A percentile compares a stretch with the other conserved stretches of the same genome.
Conservation (phyloP, 306 rosid genomes). For the Corylus heterophylla region DNA sequence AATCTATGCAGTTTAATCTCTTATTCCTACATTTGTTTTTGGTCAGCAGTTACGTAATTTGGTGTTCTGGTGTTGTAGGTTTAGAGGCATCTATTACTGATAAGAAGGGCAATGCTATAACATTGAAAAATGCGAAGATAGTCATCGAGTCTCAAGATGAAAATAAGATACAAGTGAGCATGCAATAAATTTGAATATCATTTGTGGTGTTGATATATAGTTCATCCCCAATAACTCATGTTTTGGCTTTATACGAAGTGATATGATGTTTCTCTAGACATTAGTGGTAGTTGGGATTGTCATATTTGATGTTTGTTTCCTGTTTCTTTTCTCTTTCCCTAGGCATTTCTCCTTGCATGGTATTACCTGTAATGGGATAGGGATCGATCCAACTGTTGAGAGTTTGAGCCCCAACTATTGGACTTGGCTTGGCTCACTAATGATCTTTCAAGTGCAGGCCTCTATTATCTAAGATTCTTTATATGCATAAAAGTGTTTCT, state of each 20-base stretch:
- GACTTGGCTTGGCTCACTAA: not conserved
- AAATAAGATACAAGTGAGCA: slow-evolving; percentile 64
- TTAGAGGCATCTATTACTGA: slow-evolving; percentile 70
- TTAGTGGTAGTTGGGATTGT: not conserved
- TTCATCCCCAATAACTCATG: not conserved
- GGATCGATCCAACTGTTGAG: not conserved
- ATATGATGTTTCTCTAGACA: not conserved
- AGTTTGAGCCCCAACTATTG: not conserved
- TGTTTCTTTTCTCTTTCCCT: not conserved
- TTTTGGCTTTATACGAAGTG: slow-evolving; percentile 16
- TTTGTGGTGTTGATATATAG: not conserved
- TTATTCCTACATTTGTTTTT: not conserved
- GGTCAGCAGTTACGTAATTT: slow-evolving; percentile 4
- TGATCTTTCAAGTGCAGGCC: not conserved
- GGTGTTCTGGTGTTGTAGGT: slow-evolving; percentile 45
- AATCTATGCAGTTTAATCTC: not conserved
- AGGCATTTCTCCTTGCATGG: not conserved
- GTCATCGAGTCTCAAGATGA: slow-evolving; percentile 59
- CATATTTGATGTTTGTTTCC: not conserved
- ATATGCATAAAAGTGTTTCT: not conserved
- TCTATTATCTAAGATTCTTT: not conserved
- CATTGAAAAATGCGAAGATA: slow-evolving; percentile 48
- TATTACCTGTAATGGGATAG: not conserved
- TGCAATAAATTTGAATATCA: not conserved
- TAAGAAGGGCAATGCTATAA: slow-evolving; percentile 34